Base-by-base conservation (phyloP, 371 early-diverging fungal genomes). In the Dentiscutata heterogama region DNA sequence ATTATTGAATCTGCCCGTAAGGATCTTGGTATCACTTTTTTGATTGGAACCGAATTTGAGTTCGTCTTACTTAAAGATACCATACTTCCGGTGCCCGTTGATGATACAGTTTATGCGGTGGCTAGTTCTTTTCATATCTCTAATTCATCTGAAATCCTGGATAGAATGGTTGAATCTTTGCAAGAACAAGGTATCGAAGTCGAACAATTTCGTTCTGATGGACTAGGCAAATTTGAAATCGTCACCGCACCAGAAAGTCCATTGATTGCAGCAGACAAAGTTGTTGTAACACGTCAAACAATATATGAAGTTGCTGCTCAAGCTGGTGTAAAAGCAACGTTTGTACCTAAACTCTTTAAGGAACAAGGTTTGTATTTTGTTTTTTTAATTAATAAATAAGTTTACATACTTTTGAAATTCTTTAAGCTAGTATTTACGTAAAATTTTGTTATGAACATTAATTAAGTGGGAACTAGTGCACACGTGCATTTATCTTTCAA, bases 11-110 rank as follows among this genome's bases (percentile, higher is more conserved):
- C 20, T 0, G 65, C 78, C 22, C 11, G 54, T 31, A 35, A 64
- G 42, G 78, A 78, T n/a, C 46, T 64, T 64, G 78, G 78, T 18
- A 16, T 78, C 20, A 8, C n/a, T 25, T 78, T 78, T 64, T 64
- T 78, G 50, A 18, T 25, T 51, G 78, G 78, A 11, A 25, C 64
- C 46, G 78, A 78, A 78, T 50, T 42, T 5, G 78, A 78, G 42
- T 78, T 78, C 64, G 2, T 42, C 14, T 60, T 78, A 54, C 13
- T 78, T 22, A 78, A 25, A 50, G 25, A 63, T 64, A 13, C 10
- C 11, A 18, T 13, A 25, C 11, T 13, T 11, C 46, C 18, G 10
- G 22, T 22, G 2, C 29, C 78, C 11, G 51, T 78, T 39, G 64
- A 78, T 65, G 22, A 78, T 27, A 16, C 64, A 5, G 29, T 51